Conservation (phyloP, 371 early-diverging fungal species). For the Mortierella sp. region DNA sequence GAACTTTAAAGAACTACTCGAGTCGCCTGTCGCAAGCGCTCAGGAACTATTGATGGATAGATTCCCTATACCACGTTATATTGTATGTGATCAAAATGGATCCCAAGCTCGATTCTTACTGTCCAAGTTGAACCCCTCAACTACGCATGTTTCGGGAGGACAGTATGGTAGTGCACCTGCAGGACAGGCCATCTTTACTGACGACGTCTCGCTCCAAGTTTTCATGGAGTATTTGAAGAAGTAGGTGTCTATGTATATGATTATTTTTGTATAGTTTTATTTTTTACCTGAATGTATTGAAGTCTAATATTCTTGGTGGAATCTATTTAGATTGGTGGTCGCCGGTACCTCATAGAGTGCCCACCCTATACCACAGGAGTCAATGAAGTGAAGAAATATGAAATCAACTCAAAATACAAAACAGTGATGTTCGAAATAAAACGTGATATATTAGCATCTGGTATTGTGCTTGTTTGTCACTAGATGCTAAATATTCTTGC, state of each 20-base stretch:
- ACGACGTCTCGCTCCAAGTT: conserved; percentile 97
- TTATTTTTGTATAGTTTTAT: not conserved
- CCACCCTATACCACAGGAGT: conserved; percentile 17
- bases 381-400: not conserved
- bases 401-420: conserved; percentile 1
- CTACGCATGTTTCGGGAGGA: conserved; percentile 86
- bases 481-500: conserved; percentile 7
- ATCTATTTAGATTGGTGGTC: conserved; percentile 40
- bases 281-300: not conserved
- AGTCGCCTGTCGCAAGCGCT: conserved; percentile 92
- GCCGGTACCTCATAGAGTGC: conserved; percentile 39
- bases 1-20: conserved; percentile 94
- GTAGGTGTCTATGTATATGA: conserved; percentile 59
- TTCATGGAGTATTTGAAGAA: conserved; percentile 98
- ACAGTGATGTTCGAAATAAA: too few species aligned
- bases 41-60: conserved; percentile 93
- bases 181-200: conserved; percentile 95
- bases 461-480: not conserved
- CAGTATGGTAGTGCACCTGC: conserved; percentile 73
- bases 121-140: conserved; percentile 99
- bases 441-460: too few species aligned
- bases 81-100: conserved; percentile 97
- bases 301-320: not conserved
- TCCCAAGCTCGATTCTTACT: conserved; percentile 99
- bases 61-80: conserved; percentile 99